A percentile compares a stretch with the other conserved stretches of the same genome.
phyloP scores from a whole-genome alignment of 371 early-diverging fungal species.

The Mortierella sp. region DNA sequence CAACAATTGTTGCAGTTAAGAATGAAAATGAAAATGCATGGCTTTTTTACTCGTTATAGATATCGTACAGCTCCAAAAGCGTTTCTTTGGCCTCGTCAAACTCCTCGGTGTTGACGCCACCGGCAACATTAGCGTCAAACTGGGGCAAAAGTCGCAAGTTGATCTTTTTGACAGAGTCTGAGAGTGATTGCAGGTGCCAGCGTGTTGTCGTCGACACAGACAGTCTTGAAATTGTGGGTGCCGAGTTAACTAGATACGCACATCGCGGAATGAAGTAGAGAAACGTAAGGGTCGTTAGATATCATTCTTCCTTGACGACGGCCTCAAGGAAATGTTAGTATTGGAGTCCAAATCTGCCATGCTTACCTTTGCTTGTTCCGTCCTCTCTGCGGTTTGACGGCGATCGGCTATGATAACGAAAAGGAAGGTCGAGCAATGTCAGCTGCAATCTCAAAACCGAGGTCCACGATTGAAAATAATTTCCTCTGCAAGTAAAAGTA shows the following conservation, averaged over 20 bases:
- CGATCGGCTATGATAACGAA: constrained; percentile 8
- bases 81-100: constrained; percentile 64
- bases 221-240: constrained; percentile 61
- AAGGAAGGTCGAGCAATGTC: not conserved
- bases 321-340: not conserved
- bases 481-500: not conserved
- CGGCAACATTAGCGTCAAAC: constrained; percentile 61
- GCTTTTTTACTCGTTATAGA: constrained; percentile 57
- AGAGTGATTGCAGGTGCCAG: constrained; percentile 56
- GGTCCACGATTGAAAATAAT: not conserved
- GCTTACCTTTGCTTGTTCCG: constrained; percentile 51
- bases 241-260: constrained; percentile 22
- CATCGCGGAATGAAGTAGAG: not conserved
- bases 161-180: constrained; percentile 52
- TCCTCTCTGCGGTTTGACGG: constrained; percentile 35
- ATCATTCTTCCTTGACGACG: too few relatives aligned
- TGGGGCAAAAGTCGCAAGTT: constrained; percentile 61
- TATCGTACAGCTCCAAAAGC: constrained; percentile 62
- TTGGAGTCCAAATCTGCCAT: not conserved
- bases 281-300: not conserved
- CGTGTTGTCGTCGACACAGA: constrained; percentile 59
- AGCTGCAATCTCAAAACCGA: not conserved
- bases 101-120: constrained; percentile 60
- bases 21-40: not conserved
- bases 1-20: not conserved